These are phyloP conservation scores for Penicillium sp. DNA, from an alignment of 2,329 filamentous ascomycete genomes.

Conservation along the genomic window DNA sequence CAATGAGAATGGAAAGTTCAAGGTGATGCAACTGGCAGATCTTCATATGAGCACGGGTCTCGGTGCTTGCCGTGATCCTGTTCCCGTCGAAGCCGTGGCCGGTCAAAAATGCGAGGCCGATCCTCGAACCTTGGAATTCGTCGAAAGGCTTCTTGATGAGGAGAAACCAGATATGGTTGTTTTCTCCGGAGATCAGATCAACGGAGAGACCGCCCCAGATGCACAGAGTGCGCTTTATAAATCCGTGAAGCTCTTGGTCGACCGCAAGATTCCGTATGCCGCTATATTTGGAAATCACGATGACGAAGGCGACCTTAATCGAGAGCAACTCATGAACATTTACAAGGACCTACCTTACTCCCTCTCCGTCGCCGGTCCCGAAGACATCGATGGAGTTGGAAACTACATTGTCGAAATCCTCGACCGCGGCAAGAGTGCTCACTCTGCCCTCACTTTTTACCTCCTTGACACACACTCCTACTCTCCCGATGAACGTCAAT, in stretches of 20 bases:
- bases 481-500: constrained; percentile 83
- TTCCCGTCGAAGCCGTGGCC: constrained; percentile 70
- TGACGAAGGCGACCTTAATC: constrained; percentile 80
- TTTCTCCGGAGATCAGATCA: constrained; percentile 90
- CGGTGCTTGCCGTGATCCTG: constrained; percentile 81
- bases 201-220: constrained; percentile 89
- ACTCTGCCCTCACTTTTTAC: constrained; percentile 93
- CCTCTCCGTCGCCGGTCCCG: constrained; percentile 78
- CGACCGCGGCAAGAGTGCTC: constrained; percentile 73
- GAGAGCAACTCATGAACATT: constrained; percentile 78
- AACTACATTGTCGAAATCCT: constrained; percentile 94
- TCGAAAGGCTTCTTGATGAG: constrained; percentile 79
- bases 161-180: constrained; percentile 93
- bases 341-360: constrained; percentile 87
- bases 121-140: constrained; percentile 85
- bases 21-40: constrained; percentile 96
- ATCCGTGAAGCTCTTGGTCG: constrained; percentile 78
- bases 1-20: constrained; percentile 87
- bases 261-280: constrained; percentile 87
- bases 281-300: constrained; percentile 98
- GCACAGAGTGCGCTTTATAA: constrained; percentile 94
- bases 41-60: constrained; percentile 89
- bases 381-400: constrained; percentile 82
- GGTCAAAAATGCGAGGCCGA: constrained; percentile 83
- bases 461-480: constrained; percentile 91